These are phyloP conservation scores for Erodium maritimum DNA, from an alignment of 345 rosid species.

Conservation along the genomic window DNA sequence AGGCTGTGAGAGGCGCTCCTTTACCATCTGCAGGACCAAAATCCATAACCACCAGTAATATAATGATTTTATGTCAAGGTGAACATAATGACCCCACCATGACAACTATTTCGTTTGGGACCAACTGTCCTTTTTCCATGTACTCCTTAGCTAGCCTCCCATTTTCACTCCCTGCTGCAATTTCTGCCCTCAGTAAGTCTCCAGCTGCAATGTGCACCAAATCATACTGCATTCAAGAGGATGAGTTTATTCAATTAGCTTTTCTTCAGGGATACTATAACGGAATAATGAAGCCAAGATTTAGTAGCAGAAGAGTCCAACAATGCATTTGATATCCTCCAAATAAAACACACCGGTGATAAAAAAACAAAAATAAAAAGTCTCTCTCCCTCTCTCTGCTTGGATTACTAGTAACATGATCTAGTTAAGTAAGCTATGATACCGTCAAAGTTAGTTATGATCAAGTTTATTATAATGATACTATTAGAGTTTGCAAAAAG, in stretches of 20 bases:
- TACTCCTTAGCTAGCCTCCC: slow-evolving; percentile 68
- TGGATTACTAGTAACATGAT: too few species aligned
- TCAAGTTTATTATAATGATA: too few species aligned
- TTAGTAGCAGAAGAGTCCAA: not conserved
- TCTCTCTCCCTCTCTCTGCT: too few species aligned
- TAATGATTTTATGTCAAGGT: slow-evolving; percentile 1
- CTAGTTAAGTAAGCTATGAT: too few species aligned
- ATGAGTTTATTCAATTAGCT: slow-evolving; percentile 19
- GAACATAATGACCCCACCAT: slow-evolving; percentile 9
- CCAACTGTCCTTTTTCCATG: slow-evolving; percentile 82
- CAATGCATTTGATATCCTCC: too few species aligned
- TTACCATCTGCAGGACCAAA: slow-evolving; percentile 57
- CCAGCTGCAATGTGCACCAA: slow-evolving; percentile 93
- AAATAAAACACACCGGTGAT: too few species aligned
- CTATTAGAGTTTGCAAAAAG: too few species aligned
- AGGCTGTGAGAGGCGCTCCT: slow-evolving; percentile 55
- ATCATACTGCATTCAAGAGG: slow-evolving; percentile 60
- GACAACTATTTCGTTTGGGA: slow-evolving; percentile 69
- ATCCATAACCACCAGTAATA: slow-evolving; percentile 9
- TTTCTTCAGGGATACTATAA: slow-evolving; percentile 10
- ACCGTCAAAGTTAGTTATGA: too few species aligned
- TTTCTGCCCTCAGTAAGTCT: slow-evolving; percentile 70
- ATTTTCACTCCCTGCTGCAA: slow-evolving; percentile 73
- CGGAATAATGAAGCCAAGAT: not conserved
- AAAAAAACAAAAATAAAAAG: too few species aligned